Base-by-base conservation (phyloP, 495 filamentous ascomycete genomes). In the Parmelia sp. region DNA sequence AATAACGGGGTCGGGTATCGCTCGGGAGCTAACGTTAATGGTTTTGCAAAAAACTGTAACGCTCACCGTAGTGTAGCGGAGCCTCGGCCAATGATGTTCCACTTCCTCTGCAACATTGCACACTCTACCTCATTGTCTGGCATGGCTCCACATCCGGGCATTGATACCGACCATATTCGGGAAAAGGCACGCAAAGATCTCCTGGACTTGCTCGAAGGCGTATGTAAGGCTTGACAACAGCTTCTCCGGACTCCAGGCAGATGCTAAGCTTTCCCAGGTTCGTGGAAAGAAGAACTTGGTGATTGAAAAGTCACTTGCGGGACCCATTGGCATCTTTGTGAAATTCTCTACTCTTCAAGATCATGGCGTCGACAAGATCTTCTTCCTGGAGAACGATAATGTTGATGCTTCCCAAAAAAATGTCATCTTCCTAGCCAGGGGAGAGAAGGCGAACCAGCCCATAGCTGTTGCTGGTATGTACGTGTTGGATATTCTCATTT, bases 231-330 rank as follows among this genome's bases (percentile, higher is more conserved):
- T 71, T 70, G 66, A 58, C 36, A 65, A 57, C 62, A 14, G 36
- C 36, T 51, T 36, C 51, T 60, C 49, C 69, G 65, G 59, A 56
- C 17, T 7, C 12, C 69, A 69, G 73, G 70, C 53, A 68, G 70
- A 74, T 73, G 71, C 67, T 65, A 64, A 71, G 65, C 57, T 39
- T 57, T 58, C 35, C 47, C 71, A 98, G 94, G 89, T 96, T 65
- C 88, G 91, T 73, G 95, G 95, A 63, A 97, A 97, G 86, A 99
- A 99, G 81, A 96, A 96, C 76, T 82, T 99, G 66, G 88, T 97
- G 61, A 87, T 97, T 71, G 92, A 97, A 73, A 88, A 90, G 75
- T 83, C 87, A 70, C 82, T 99, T 69, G 91, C 92, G 67, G 92
- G 92, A 44, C 89, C 91, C 40, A 82, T 99, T 58, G 90, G 91